Conservation (phyloP, 345 rosid species). For the Pseudoturritis turrita region DNA sequence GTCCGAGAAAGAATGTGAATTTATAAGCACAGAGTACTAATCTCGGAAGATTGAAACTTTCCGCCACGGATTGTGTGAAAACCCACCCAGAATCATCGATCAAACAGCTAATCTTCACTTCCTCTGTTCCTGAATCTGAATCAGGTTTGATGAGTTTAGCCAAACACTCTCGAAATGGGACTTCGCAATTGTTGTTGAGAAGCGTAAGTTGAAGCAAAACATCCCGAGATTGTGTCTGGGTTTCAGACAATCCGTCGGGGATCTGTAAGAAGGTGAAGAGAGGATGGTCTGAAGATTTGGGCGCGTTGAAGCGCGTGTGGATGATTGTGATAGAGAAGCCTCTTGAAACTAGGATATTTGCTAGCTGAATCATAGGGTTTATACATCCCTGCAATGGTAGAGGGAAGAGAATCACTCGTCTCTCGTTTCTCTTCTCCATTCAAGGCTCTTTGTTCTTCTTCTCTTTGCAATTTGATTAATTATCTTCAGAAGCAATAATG, state of each 20-base stretch:
- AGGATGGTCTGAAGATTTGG: conserved; percentile 21
- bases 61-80: conserved; percentile 22
- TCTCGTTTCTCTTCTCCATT: conserved; percentile 15
- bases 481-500: neutral
- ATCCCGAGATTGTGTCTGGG: conserved; percentile 21
- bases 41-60: conserved; percentile 19
- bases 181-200: conserved; percentile 9
- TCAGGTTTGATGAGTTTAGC: conserved; percentile 20
- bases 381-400: conserved; percentile 63
- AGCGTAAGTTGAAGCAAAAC: conserved; percentile 25
- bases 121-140: conserved; percentile 12
- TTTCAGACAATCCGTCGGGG: conserved; percentile 29
- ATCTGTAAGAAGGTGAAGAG: conserved; percentile 31
- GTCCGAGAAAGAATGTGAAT: conserved; percentile 23
- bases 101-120: neutral
- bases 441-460: neutral
- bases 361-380: conserved; percentile 61
- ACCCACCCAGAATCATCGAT: conserved; percentile 31
- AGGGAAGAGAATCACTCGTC: conserved; percentile 46
- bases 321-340: conserved; percentile 55
- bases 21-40: conserved; percentile 23
- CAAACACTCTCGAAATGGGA: conserved; percentile 17
- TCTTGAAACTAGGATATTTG: conserved; percentile 43
- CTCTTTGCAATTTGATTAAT: conserved; percentile 2
- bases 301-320: conserved; percentile 35